These are phyloP conservation scores for Fennellomyces sp. DNA, from an alignment of 371 early-diverging fungal species.

Conservation along the genomic window DNA sequence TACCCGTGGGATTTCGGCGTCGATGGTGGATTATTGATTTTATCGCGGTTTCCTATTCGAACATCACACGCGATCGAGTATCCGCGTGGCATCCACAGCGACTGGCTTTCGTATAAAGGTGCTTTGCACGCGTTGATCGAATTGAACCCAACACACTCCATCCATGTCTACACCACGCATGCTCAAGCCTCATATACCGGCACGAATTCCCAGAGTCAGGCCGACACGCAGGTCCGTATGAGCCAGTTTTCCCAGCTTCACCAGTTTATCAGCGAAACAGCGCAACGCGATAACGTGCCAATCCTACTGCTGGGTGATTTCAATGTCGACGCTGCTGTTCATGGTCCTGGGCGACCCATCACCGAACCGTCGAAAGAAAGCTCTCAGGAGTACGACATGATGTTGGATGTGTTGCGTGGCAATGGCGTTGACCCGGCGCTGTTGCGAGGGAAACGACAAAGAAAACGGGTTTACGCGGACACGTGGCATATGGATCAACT, in stretches of 20 bases:
- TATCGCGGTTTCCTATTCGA: slow-evolving; percentile 77
- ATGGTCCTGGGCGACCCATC: slow-evolving; percentile 29
- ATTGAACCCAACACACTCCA: slow-evolving; percentile 40
- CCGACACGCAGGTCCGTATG: slow-evolving; percentile 59
- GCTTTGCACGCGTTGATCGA: slow-evolving; percentile 77
- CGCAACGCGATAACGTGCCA: slow-evolving; percentile 30
- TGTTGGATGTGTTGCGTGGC: slow-evolving; percentile 76
- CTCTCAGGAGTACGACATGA: slow-evolving; percentile 63
- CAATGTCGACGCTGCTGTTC: slow-evolving; percentile 74
- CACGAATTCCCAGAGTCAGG: slow-evolving; percentile 50
- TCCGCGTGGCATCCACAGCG: slow-evolving; percentile 71
- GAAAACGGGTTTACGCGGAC: slow-evolving; percentile 1
- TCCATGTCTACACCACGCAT: slow-evolving; percentile 85
- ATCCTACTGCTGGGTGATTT: slow-evolving; percentile 79
- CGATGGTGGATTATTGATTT: slow-evolving; percentile 82
- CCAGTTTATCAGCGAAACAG: slow-evolving; percentile 59
- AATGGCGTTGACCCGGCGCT: slow-evolving; percentile 32
- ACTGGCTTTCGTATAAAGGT: slow-evolving; percentile 80
- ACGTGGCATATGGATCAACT: slow-evolving; percentile 17
- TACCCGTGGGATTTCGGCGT: slow-evolving; percentile 65
- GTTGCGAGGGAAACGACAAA: slow-evolving; percentile 4
- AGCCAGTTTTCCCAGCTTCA: slow-evolving; percentile 67
- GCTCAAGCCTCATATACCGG: slow-evolving; percentile 76
- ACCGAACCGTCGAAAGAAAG: slow-evolving; percentile 31
- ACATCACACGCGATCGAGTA: slow-evolving; percentile 60